Conservation (phyloP, 164 flowering plant genomes). For the Tinospora cordifolia region DNA sequence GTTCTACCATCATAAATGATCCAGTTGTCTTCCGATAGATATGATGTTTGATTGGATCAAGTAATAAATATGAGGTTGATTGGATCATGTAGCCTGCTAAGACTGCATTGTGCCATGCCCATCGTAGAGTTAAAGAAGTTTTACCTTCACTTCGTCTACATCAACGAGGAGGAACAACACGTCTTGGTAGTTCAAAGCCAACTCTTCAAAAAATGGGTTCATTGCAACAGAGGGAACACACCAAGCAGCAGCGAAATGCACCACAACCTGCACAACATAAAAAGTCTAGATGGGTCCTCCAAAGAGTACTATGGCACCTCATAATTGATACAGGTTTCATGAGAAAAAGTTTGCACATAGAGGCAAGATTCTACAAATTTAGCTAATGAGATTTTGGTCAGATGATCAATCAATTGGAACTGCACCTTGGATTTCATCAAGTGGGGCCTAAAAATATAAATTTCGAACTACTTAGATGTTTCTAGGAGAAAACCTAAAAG, state of each 20-base stretch:
- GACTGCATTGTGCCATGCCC: background rate
- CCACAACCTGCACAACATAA: conserved; percentile 35
- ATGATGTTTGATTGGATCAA: background rate
- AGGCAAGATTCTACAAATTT: background rate
- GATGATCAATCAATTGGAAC: background rate
- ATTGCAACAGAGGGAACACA: conserved; percentile 73
- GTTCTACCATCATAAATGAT: too few relatives aligned
- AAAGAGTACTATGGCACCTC: background rate
- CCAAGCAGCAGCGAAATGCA: conserved; percentile 70
- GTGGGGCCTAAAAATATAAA: too few relatives aligned
- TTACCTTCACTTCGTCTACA: conserved; percentile 65
- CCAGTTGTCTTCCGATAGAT: too few relatives aligned
- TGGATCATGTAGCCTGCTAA: background rate
- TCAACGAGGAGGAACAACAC: conserved; percentile 51
- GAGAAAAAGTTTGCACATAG: background rate
- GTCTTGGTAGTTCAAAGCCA: conserved; percentile 39
- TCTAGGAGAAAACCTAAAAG: background rate
- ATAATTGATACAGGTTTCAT: background rate
- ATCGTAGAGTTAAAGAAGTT: background rate
- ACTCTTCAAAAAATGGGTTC: conserved; percentile 48
- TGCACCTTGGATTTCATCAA: background rate
- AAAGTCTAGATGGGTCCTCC: background rate
- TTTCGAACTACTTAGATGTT: background rate
- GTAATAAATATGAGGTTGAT: background rate
- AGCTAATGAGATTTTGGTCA: background rate